Base-by-base conservation (phyloP, 2,329 filamentous ascomycete species). In the Saccharata proteae region DNA sequence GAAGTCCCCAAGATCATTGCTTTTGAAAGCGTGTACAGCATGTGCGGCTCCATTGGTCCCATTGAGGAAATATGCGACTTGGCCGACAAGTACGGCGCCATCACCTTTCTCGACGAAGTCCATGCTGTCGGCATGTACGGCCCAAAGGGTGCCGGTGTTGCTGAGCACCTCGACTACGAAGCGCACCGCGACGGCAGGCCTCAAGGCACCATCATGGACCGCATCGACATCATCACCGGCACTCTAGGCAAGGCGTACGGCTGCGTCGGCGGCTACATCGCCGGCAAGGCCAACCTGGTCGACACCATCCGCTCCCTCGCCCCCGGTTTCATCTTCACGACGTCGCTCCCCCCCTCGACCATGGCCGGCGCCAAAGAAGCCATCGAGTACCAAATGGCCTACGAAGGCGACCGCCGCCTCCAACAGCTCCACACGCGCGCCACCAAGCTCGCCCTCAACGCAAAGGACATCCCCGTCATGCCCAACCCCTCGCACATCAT, bases 91-190 rank as follows among this genome's bases (percentile, higher is more conserved):
- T 98, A 98, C 54, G 90, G 90, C 37, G 90, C 90, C 22, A 77
- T 98, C 41, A 98, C 90, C 46, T 98, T 98, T 58, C 67, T 94
- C 53, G 90, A 98, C 54, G 90, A 98, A 73, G 90, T 98, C 39
- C 90, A 98, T 62, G 90, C 90, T 26, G 90, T 98, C 14, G 90
- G 90, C 53, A 96, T 98, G 90, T 98, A 98, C 58, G 90, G 90
- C 51, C 86, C 90, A 52, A 76, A 83, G 48, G 90, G 90, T 40
- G 90, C 86, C 36, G 90, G 90, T 58, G 90, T 98, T 26, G 90
- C 90, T 19, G 90, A 98, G 63, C 90, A 98, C 57, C 75, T 98
- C 30, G 88, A 98, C 54, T 98, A 80, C 52, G 84, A 93, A 51
- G 76, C 80, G 6, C 86, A 96, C 55, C 67, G 71, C 36, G 71